Base-by-base conservation (phyloP, 805 yeast species). In the Kuraishia ogatae region DNA sequence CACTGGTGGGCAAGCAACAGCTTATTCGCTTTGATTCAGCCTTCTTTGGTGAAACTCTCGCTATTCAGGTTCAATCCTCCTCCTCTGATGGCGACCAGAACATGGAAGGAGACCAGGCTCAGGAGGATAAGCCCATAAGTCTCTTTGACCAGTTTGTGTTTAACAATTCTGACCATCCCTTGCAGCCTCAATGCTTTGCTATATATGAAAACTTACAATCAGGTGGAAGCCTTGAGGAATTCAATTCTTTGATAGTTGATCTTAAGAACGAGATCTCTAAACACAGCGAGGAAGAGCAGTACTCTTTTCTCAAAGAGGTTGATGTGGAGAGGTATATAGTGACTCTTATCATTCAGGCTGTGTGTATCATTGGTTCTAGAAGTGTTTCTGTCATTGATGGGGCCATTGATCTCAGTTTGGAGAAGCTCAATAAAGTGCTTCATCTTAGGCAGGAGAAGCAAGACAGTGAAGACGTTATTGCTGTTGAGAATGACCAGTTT, bases 351-450 rank as follows among this genome's bases (percentile, higher is more conserved):
- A 77, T 85, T 62, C 93, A 89, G 63, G 76, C 86, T 0, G 77
- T 89, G 53, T 87, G 93, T 50, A 84, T 84, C 61, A 84, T 90
- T 56, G 97, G 98, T 15, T 85, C 90, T 51, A 80, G 97, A 65
- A 92, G 97, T 0, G 78, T 92, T 49, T 89, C 93, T 0, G 91
- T 87, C 62, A 84, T 85, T 46, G 81, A 80, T 57, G 81, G 79
- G 8, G 71, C 71, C 4, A 55, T 68, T 21, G 69, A 68, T 53
- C 57, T 70, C n/a, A 59, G 64, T 50, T 65, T 66, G 11, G 62
- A 58, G 1, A 70, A 66, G 54, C 53, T 67, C 39, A 54, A 62
- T 46, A 61, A 62, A 46, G 60, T 67, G 19, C 50, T 69, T 2
- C 69, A 69, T 8, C 50, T 63, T 7, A 48, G n/a, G 17, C 50